Percentiles rank a stretch among this genome's conserved stretches.
phyloP scores from a whole-genome alignment of 1,139 yeast genomes.

The Taphrina deformans region DNA sequence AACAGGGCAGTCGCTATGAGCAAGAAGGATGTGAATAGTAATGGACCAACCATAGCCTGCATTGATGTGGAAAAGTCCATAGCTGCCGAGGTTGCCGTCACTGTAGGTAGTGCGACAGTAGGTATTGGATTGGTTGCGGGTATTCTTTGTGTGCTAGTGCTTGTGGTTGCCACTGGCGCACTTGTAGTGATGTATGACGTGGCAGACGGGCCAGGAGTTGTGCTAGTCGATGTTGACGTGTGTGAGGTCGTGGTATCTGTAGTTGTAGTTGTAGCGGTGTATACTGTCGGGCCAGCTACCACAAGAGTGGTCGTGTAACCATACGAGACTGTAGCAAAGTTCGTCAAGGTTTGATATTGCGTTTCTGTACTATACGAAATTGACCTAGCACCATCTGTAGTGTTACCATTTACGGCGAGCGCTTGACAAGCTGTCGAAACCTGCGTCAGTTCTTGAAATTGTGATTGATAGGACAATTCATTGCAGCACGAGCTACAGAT shows the following conservation, averaged over 20 bases:
- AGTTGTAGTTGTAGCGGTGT: neutral
- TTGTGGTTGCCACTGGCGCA: neutral
- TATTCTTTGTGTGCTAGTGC: neutral
- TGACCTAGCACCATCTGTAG: slow-evolving; percentile 8
- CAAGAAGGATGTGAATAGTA: neutral
- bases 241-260: neutral
- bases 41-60: neutral
- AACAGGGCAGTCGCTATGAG: neutral
- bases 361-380: slow-evolving; percentile 4
- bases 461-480: neutral
- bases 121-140: neutral
- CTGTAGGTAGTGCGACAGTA: neutral
- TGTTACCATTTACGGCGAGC: slow-evolving; percentile 13
- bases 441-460: slow-evolving; percentile 8
- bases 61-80: neutral
- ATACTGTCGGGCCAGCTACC: neutral
- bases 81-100: neutral
- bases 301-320: slow-evolving; percentile 1
- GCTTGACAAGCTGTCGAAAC: slow-evolving; percentile 13
- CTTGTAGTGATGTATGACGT: neutral
- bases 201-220: neutral
- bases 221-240: neutral
- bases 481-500: slow-evolving; percentile 21
- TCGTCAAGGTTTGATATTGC: neutral
- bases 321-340: neutral